phyloP scores from a whole-genome alignment of 2,329 filamentous ascomycete species.

The Karstenula rhodostoma region DNA sequence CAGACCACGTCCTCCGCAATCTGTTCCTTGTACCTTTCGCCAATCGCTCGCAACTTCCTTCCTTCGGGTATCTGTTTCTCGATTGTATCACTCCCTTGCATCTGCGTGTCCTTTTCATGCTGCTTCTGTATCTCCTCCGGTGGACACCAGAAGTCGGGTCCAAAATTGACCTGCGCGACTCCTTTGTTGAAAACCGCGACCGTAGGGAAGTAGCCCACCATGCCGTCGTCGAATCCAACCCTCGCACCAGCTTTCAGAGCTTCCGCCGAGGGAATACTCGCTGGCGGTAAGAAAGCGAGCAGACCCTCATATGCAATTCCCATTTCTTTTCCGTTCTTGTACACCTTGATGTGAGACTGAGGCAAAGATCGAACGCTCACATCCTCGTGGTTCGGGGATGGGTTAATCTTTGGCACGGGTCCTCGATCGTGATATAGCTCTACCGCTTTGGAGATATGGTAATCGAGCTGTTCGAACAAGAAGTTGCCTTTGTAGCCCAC shows the following conservation, averaged over 20 bases:
- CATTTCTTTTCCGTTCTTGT: conserved; percentile 88
- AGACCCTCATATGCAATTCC: conserved; percentile 89
- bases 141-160: conserved; percentile 90
- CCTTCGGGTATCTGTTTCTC: conserved; percentile 33
- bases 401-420: conserved; percentile 69
- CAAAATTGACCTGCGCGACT: conserved; percentile 92
- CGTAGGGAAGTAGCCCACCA: conserved; percentile 94
- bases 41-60: conserved; percentile 65
- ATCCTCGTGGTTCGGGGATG: conserved; percentile 75
- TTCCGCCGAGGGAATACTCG: conserved; percentile 75
- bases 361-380: conserved; percentile 86
- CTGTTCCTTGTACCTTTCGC: conserved; percentile 87
- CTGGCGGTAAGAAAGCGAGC: conserved; percentile 88
- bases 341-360: conserved; percentile 84
- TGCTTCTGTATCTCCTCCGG: conserved; percentile 66
- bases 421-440: conserved; percentile 68
- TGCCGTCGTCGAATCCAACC: conserved; percentile 90
- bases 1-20: conserved; percentile 94
- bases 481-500: conserved; percentile 93
- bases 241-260: conserved; percentile 76
- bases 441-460: conserved; percentile 85
- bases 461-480: conserved; percentile 93
- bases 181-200: conserved; percentile 92
- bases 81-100: conserved; percentile 31
- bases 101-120: conserved; percentile 43